A percentile compares a stretch with the other conserved stretches of the same genome.
phyloP scores from a whole-genome alignment of 73 alveolate species.

The Paramecium octaurelia region DNA sequence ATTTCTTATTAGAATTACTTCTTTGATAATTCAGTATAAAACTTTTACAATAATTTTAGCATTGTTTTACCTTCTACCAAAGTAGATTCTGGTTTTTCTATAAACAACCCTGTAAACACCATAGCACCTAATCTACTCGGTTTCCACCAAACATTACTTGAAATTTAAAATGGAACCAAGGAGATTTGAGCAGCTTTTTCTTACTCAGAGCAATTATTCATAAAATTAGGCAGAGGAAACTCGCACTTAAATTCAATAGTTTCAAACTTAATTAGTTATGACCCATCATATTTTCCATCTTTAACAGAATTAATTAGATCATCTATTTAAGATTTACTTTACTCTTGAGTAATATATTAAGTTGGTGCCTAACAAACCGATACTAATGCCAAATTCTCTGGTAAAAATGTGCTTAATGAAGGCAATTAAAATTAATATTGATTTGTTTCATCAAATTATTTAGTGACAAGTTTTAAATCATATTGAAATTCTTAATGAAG shows the following conservation, averaged over 20 bases:
- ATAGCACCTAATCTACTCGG: slow-evolving; percentile 25
- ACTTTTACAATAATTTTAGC: slow-evolving; percentile 8
- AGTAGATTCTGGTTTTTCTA: slow-evolving; percentile 40
- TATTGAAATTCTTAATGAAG: background rate
- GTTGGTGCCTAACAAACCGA: slow-evolving; percentile 7
- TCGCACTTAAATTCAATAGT: background rate
- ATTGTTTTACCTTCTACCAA: background rate
- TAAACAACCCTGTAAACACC: slow-evolving; percentile 43
- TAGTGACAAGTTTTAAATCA: background rate
- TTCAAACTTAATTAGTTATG: background rate
- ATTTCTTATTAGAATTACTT: background rate
- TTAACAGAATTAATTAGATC: background rate
- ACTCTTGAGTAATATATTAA: background rate
- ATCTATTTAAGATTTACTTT: background rate
- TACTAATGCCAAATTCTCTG: background rate
- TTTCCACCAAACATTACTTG: slow-evolving; percentile 42
- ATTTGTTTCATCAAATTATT: background rate
- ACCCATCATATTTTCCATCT: background rate
- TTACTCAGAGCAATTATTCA: background rate
- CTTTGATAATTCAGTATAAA: background rate
- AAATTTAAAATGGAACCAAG: background rate
- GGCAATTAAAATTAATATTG: background rate
- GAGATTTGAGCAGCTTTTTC: background rate
- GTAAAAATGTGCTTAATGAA: background rate
- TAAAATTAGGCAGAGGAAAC: slow-evolving; percentile 36